Evolutionary conservation across 202 grass and related monocot species (phyloP).

Genomic region (Brachypodium distachyon): DNA sequence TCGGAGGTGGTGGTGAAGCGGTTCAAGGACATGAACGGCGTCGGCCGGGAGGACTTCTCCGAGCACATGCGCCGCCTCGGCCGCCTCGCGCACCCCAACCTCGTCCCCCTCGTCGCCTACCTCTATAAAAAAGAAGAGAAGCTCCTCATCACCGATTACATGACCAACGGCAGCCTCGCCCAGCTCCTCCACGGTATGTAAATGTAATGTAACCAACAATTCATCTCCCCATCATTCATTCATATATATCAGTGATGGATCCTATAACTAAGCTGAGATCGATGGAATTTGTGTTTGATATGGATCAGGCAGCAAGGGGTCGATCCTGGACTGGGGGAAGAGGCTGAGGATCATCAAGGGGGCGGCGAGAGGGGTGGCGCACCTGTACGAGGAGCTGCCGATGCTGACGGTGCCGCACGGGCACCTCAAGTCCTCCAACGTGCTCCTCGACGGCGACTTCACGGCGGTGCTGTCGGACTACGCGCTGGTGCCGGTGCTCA

Average conservation of each 20-base stretch:
- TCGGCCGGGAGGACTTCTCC: constrained; percentile 78
- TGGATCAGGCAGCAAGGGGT: constrained; percentile 36
- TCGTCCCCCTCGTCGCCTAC: constrained; percentile 76
- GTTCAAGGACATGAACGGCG: constrained; percentile 85
- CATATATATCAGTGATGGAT: not conserved
- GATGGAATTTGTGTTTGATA: not conserved
- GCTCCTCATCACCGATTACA: constrained; percentile 66
- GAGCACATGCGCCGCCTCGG: constrained; percentile 95
- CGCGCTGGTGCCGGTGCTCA: constrained; percentile 76
- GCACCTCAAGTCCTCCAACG: constrained; percentile 95
- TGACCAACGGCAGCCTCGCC: constrained; percentile 73
- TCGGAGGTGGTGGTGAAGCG: constrained; percentile 73
- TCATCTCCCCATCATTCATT: not conserved
- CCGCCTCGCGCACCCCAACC: constrained; percentile 71
- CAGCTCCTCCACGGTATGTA: constrained; percentile 74
- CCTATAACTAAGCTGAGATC: not conserved
- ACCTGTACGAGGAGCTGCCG: constrained; percentile 83
- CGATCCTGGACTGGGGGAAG: constrained; percentile 64
- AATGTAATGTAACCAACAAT: not conserved
- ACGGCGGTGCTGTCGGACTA: constrained; percentile 73
- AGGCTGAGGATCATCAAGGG: constrained; percentile 69
- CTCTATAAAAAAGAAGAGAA: constrained; percentile 95
- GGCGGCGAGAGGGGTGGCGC: constrained; percentile 36
- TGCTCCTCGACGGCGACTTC: constrained; percentile 55
- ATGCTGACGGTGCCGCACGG: constrained; percentile 83